Evolutionary conservation across 208 protist genomes (phyloP).

Genomic region (Lotmaria passim): DNA sequence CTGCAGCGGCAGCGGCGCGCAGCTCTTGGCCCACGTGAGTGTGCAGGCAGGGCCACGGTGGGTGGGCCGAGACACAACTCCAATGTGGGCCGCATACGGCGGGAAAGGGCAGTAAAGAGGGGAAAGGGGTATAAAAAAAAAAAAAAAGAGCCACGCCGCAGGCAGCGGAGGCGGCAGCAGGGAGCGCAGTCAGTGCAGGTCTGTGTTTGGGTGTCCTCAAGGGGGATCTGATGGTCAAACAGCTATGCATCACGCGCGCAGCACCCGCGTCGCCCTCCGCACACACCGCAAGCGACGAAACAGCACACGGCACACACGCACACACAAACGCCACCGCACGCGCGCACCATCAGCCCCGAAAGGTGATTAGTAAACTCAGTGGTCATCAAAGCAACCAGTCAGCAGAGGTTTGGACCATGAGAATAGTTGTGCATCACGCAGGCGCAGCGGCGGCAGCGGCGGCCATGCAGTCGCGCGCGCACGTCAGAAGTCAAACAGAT

Average conservation of each 20-base stretch:
- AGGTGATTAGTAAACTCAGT: constrained; percentile 18
- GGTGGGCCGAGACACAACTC: constrained; percentile 14
- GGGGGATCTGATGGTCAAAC: constrained; percentile 21
- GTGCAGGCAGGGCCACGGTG: constrained; percentile 11
- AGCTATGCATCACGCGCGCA: constrained; percentile 16
- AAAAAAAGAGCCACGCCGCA: not conserved
- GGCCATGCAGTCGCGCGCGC: not conserved
- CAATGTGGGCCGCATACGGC: constrained; percentile 4
- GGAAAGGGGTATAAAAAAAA: too few relatives aligned
- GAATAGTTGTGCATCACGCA: constrained; percentile 16
- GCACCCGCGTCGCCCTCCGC: too few relatives aligned
- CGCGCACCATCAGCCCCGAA: constrained; percentile 9
- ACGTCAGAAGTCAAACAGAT: constrained; percentile 51
- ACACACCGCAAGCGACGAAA: too few relatives aligned
- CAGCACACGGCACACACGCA: not conserved
- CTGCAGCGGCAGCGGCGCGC: not conserved
- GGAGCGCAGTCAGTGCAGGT: constrained; percentile 13
- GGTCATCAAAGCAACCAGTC: constrained; percentile 5
- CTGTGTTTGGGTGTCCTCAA: constrained; percentile 25
- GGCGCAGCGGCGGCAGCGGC: constrained; percentile 3
- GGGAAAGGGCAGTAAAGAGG: not conserved
- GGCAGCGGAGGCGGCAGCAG: not conserved
- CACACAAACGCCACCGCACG: constrained; percentile 1
- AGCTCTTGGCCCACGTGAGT: constrained; percentile 20
- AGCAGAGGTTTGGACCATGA: constrained; percentile 14